Conservation (phyloP, 257 asterid genomes). For the Solanum chmielewskii region DNA sequence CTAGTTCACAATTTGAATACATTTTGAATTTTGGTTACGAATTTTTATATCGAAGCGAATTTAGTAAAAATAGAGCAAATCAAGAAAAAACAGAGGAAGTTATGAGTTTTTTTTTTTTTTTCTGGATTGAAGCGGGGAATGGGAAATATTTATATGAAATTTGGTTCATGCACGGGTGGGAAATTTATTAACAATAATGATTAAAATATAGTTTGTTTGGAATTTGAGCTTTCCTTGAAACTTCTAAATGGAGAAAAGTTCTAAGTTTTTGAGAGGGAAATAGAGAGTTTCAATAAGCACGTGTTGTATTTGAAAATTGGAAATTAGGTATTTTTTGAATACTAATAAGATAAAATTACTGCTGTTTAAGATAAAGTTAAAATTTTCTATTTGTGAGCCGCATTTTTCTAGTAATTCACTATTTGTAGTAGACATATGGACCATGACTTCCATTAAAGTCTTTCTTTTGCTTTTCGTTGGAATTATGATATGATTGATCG, state of each 20-base stretch:
- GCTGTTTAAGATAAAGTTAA: no score
- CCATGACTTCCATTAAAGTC: background rate
- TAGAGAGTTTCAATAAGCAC: background rate
- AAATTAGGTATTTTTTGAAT: background rate
- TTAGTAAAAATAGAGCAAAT: background rate
- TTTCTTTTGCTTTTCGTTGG: background rate
- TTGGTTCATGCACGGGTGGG: background rate
- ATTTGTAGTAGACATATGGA: background rate
- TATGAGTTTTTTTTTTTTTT: background rate
- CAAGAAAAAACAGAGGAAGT: background rate
- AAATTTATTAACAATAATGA: background rate
- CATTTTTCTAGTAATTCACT: background rate
- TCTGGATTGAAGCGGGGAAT: background rate
- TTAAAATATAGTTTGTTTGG: background rate
- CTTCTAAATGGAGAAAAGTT: background rate
- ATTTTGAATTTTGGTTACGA: background rate
- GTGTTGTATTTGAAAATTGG: background rate
- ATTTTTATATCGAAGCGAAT: background rate
- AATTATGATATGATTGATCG: background rate
- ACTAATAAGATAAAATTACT: background rate
- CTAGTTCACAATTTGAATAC: conserved; percentile 3
- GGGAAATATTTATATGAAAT: background rate
- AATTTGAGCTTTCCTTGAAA: background rate
- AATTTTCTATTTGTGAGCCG: no score
- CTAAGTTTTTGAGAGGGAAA: background rate